Evolutionary conservation across 371 early-diverging fungal species (phyloP).

Genomic region (Vairimorpha ceranae): DNA sequence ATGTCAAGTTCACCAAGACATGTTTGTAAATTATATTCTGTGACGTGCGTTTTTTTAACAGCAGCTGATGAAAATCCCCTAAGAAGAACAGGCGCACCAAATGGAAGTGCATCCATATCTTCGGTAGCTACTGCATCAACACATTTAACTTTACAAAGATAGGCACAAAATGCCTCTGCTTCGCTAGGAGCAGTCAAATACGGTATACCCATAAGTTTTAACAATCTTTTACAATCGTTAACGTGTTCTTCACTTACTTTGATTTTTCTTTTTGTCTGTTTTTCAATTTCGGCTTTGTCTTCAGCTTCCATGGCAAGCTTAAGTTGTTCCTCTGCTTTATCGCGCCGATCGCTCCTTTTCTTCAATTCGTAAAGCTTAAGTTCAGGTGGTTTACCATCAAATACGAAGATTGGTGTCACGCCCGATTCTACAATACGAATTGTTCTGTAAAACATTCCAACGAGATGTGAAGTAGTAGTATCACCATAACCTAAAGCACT

Average conservation of each 20-base stretch:
- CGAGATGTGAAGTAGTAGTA: conserved; percentile 88
- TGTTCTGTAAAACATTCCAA: conserved; percentile 95
- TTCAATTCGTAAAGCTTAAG: conserved; percentile 70
- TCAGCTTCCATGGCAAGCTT: conserved; percentile 63
- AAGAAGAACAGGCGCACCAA: conserved; percentile 78
- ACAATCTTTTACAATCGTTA: conserved; percentile 79
- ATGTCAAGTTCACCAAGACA: conserved; percentile 75
- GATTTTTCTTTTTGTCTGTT: conserved; percentile 79
- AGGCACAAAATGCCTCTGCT: conserved; percentile 98
- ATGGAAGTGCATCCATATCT: conserved; percentile 98
- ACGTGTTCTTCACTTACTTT: conserved; percentile 87
- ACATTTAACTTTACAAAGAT: conserved; percentile 73
- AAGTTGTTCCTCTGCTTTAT: conserved; percentile 55
- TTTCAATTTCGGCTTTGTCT: conserved; percentile 74
- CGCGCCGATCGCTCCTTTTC: conserved; percentile 76
- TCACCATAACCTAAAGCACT: conserved; percentile 75
- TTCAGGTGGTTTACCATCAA: conserved; percentile 94
- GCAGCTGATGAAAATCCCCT: conserved; percentile 89
- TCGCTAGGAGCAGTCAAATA: conserved; percentile 91
- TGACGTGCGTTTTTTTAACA: conserved; percentile 79
- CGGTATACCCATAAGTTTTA: conserved; percentile 91
- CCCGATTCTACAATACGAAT: conserved; percentile 94
- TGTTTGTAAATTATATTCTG: conserved; percentile 75
- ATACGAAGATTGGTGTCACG: conserved; percentile 91
- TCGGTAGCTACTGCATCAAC: conserved; percentile 94